phyloP scores from a whole-genome alignment of 2,329 filamentous ascomycete genomes.

The Calonectria henricotiae region DNA sequence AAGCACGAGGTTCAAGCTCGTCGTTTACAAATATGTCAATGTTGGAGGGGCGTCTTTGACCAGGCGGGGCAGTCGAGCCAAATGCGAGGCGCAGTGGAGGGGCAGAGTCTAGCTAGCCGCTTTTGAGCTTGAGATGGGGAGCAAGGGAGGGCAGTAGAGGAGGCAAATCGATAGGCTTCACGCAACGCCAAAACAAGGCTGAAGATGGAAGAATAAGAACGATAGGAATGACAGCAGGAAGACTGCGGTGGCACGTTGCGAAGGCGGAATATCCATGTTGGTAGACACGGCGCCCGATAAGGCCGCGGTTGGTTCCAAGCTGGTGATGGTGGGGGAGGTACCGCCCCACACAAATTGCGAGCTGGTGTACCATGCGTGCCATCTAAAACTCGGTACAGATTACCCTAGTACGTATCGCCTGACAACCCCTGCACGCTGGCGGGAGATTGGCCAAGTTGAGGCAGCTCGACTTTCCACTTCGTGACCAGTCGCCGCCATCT shows the following conservation, averaged over 20 bases:
- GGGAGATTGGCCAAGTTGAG: conserved; percentile 28
- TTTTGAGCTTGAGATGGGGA: conserved; percentile 5
- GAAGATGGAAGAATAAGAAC: neutral
- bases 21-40: conserved; percentile 26
- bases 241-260: conserved; percentile 31
- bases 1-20: conserved; percentile 6
- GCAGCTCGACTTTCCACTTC: conserved; percentile 30
- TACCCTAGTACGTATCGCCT: conserved; percentile 34
- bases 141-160: neutral
- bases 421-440: conserved; percentile 24
- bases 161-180: conserved; percentile 4
- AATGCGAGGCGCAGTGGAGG: conserved; percentile 24
- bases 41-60: conserved; percentile 23
- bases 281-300: conserved; percentile 44
- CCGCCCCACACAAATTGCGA: conserved; percentile 37
- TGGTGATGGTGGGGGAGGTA: conserved; percentile 45
- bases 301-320: conserved; percentile 44
- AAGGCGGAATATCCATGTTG: conserved; percentile 33
- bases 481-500: conserved; percentile 15
- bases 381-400: conserved; percentile 26
- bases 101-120: conserved; percentile 24
- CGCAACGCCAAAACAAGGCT: conserved; percentile 2
- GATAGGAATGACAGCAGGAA: neutral
- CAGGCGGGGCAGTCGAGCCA: conserved; percentile 29
- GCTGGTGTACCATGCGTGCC: conserved; percentile 36